Evolutionary conservation across 2,329 filamentous ascomycete genomes (phyloP).

Genomic region (Aspergillus floridensis): DNA sequence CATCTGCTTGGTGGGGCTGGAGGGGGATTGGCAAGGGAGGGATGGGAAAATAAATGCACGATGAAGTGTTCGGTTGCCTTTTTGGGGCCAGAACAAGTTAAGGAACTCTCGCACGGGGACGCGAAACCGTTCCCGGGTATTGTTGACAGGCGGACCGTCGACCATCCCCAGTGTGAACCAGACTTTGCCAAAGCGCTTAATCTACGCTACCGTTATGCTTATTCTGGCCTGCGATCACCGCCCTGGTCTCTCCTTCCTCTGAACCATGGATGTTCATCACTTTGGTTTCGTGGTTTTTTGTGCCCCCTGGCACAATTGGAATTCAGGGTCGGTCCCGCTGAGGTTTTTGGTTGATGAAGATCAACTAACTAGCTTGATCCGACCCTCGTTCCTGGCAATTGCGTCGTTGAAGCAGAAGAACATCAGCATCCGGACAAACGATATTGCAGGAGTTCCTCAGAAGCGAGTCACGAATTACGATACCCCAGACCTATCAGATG

Average conservation of each 20-base stretch:
- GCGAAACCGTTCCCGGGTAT: constrained; percentile 4
- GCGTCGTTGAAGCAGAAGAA: not conserved
- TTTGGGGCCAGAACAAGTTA: not conserved
- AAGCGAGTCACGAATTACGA: not conserved
- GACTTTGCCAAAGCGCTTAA: constrained; percentile 21
- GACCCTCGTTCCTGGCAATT: not conserved
- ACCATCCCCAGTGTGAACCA: constrained; percentile 24
- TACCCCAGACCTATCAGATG: not conserved
- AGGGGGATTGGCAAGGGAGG: no score
- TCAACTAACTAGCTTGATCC: not conserved
- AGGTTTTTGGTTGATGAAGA: not conserved
- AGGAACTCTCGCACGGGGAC: constrained; percentile 7
- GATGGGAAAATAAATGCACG: constrained; percentile 18
- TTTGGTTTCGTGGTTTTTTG: not conserved
- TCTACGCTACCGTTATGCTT: constrained; percentile 27
- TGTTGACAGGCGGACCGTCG: constrained; percentile 18
- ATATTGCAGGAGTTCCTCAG: not conserved
- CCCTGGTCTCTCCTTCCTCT: not conserved
- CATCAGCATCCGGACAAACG: no score
- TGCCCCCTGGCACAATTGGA: not conserved
- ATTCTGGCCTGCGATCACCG: constrained; percentile 16
- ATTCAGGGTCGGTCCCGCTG: not conserved
- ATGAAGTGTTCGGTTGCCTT: constrained; percentile 25
- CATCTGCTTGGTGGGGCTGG: constrained; percentile 8
- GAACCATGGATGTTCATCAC: constrained; percentile 10